Base-by-base conservation (phyloP, 768 basidiomycete genomes). In the Gyrodon lividus region DNA sequence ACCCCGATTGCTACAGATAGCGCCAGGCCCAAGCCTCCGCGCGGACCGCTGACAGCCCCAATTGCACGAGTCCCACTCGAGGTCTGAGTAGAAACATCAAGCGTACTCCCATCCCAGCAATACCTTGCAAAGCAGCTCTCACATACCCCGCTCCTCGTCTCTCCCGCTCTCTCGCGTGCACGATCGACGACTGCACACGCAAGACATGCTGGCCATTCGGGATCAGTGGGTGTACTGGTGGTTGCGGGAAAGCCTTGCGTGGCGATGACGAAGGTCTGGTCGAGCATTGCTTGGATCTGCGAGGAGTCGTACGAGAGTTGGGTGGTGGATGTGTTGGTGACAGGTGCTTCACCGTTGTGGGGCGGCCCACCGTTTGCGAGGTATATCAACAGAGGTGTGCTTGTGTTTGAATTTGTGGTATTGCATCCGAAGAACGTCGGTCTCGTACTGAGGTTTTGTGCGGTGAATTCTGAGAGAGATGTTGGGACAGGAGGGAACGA, bases 121-220 rank as follows among this genome's bases (percentile, higher is more conserved):
- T 71, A 71, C n/a, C 69, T 49, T 40, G 22, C 35, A 40, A 71
- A 67, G 49, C 70, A 71, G 23, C 46, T 57, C 46, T 42, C 50
- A 48, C 70, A 71, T 19, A 71, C 54, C 12, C 71, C 71, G 6
- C 61, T 67, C 40, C 70, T 54, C 7, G 28, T 17, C 30, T 58
- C 59, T 3, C 68, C 58, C 38, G 50, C 56, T 26, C 68, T 45
- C 33, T 50, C 51, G 3, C 76, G 63, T 8, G 73, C 73, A 17
- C 78, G 72, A 43, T 82, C 81, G 23, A 78, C 73, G 10, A 81
- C 57, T 0, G 77, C 79, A 47, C 81, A 82, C 4, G 78, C 77
- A 17, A 83, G 58, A 46, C 79, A 80, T 20, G 72, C 73, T 0
- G 76, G 70, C 75, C 76, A 82, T 22, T 78, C 61, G 0, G 63